Evolutionary conservation across 495 filamentous ascomycete genomes (phyloP).

Genomic region (Aspergillus taichungensis): DNA sequence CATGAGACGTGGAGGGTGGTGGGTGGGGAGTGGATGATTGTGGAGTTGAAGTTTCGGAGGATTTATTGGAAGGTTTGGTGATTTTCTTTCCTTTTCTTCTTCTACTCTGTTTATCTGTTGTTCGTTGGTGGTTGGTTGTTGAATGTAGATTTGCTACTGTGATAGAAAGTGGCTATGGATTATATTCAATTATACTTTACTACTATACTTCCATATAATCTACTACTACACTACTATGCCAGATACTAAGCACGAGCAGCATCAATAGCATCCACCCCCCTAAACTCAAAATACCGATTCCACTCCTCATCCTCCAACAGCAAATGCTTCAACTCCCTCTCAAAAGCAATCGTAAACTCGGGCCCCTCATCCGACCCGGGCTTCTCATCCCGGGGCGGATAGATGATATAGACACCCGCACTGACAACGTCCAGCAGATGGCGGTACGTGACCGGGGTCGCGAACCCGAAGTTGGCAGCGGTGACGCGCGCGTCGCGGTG

Average conservation of each 20-base stretch:
- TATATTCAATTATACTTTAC: background rate
- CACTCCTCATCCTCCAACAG: conserved; percentile 32
- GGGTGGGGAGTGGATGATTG: conserved; percentile 1
- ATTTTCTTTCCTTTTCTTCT: too few species aligned
- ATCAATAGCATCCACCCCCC: conserved; percentile 18
- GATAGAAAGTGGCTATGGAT: too few species aligned
- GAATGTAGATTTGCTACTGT: too few species aligned
- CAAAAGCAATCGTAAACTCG: conserved; percentile 34
- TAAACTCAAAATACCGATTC: conserved; percentile 33
- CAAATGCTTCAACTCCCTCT: conserved; percentile 21
- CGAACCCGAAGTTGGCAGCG: conserved; percentile 17
- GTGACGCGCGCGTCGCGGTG: conserved; percentile 16
- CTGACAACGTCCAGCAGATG: conserved; percentile 12
- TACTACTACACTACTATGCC: background rate
- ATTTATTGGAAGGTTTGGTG: background rate
- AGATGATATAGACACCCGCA: conserved; percentile 11
- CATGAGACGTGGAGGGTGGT: background rate
- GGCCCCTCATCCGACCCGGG: conserved; percentile 29
- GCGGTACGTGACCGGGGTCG: conserved; percentile 10
- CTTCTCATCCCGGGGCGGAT: conserved; percentile 8
- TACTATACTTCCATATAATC: too few species aligned
- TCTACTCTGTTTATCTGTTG: background rate
- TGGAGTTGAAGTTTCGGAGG: background rate
- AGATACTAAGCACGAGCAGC: background rate
- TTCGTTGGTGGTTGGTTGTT: too few species aligned